Evolutionary conservation across 192 early-diverging fungal species (phyloP).

Genomic region (Funneliformis mosseae): DNA sequence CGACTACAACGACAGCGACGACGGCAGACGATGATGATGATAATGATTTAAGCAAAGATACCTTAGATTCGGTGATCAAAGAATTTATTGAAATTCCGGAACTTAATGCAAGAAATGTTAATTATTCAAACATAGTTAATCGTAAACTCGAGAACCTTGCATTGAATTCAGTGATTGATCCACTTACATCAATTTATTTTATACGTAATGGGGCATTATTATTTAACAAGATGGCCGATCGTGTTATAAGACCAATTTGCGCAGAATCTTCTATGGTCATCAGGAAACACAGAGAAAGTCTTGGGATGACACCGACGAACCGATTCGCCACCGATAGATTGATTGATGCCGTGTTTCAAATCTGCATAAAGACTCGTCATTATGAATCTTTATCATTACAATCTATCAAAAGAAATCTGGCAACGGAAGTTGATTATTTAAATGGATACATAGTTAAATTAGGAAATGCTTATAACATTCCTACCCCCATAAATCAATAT

Average conservation of each 20-base stretch:
- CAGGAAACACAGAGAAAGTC: background rate
- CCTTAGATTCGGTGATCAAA: slow-evolving; percentile 3
- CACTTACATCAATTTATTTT: slow-evolving; percentile 58
- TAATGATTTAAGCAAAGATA: background rate
- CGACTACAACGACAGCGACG: background rate
- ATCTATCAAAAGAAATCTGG: slow-evolving; percentile 10
- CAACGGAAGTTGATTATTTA: slow-evolving; percentile 64
- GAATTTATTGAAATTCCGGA: slow-evolving; percentile 24
- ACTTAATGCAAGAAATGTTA: slow-evolving; percentile 35
- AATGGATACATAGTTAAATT: slow-evolving; percentile 59
- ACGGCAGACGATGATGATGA: background rate
- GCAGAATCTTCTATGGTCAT: slow-evolving; percentile 37
- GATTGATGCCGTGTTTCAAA: slow-evolving; percentile 42
- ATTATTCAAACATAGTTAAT: slow-evolving; percentile 49
- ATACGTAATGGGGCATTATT: slow-evolving; percentile 59
- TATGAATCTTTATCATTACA: slow-evolving; percentile 55
- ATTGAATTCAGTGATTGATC: slow-evolving; percentile 69
- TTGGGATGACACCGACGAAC: slow-evolving; percentile 35
- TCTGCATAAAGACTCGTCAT: slow-evolving; percentile 40
- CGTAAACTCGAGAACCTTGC: slow-evolving; percentile 60
- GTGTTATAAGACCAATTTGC: slow-evolving; percentile 31
- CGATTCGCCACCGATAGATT: slow-evolving; percentile 37
- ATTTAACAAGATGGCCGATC: slow-evolving; percentile 13
- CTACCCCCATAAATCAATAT: slow-evolving; percentile 32
- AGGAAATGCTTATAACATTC: slow-evolving; percentile 49